Evolutionary conservation across 495 filamentous ascomycete species (phyloP), one percentile per base, ranked within the genome.

Genomic region (Staphylotrichum longicolle): DNA sequence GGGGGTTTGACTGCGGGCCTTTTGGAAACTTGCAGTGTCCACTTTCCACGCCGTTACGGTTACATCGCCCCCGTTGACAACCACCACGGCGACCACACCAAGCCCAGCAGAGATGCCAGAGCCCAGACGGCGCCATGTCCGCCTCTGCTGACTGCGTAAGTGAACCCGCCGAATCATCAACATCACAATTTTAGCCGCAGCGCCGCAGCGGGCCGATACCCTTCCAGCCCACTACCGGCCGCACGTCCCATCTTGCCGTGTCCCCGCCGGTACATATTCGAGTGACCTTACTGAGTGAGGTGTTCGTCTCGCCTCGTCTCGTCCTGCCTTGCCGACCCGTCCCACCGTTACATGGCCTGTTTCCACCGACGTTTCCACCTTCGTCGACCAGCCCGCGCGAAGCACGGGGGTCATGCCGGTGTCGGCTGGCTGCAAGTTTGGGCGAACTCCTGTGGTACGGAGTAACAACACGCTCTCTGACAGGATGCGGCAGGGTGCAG

Each of bases 131-230:
- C 20, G 20, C 20, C 20, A 27, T 27, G 20, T 27, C 20, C 20
- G 20, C 20, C 20, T 27, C 20, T 27, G 20, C 20, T 27, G 20
- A 27, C 20, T 53, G 33, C 50, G n/a, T 42, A 55, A 55, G 52
- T 15, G 50, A 46, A 37, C 50, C 14, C n/a, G 20, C 51, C 9
- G 14, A 44, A 12, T 20, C 20, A 5, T 37, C 11, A 3, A 55
- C 20, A 32, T 27, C 15, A 15, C 35, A 48, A 47, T 39, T 57
- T 57, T 48, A 47, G 54, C 54, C 54, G 55, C 34, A 27, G 15
- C 55, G 54, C 54, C 54, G 55, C 34, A 27, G 15, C 55, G 55
- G 55, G 12, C 55, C 55, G 55, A 57, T 1, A 34, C 11, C 6
- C 34, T 37, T 39, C 10, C 6, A 39, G 5, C 34, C 55, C 33